These are phyloP conservation scores for Dactylellina sp. DNA, from an alignment of 2,329 filamentous ascomycete species.

Conservation along the genomic window DNA sequence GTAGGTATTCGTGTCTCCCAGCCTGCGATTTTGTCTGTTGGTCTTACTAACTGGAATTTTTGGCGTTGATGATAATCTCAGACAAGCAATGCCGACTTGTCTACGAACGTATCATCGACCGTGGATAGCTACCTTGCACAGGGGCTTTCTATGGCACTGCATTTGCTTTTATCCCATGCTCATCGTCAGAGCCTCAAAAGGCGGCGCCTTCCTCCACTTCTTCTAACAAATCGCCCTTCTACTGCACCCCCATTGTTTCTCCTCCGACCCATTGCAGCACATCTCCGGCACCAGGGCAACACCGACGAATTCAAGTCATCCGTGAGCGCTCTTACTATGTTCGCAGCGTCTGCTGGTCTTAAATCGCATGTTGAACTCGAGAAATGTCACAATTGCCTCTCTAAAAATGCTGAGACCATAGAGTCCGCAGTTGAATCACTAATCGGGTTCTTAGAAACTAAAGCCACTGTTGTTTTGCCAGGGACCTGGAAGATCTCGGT, in stretches of 20 bases:
- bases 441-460: conserved; percentile 65
- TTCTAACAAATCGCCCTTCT: conserved; percentile 68
- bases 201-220: conserved; percentile 74
- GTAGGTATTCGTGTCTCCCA: conserved; percentile 39
- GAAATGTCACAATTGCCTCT: conserved; percentile 55
- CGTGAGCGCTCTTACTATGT: conserved; percentile 58
- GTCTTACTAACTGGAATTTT: not conserved
- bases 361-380: conserved; percentile 55
- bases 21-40: not conserved
- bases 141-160: conserved; percentile 74
- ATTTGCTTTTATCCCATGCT: conserved; percentile 80
- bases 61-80: conserved; percentile 14
- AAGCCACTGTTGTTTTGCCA: conserved; percentile 63
- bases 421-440: conserved; percentile 65
- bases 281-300: conserved; percentile 57
- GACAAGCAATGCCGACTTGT: conserved; percentile 60
- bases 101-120: conserved; percentile 61
- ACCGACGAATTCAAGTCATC: conserved; percentile 55
- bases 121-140: conserved; percentile 72
- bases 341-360: conserved; percentile 57
- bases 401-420: conserved; percentile 59
- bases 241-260: conserved; percentile 69
- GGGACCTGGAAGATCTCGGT: conserved; percentile 59
- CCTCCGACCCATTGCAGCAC: conserved; percentile 68
- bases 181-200: conserved; percentile 80